Evolutionary conservation across 2,329 filamentous ascomycete species (phyloP), one percentile per base, ranked within the genome.

Genomic region (Colletotrichum tamarilloi): DNA sequence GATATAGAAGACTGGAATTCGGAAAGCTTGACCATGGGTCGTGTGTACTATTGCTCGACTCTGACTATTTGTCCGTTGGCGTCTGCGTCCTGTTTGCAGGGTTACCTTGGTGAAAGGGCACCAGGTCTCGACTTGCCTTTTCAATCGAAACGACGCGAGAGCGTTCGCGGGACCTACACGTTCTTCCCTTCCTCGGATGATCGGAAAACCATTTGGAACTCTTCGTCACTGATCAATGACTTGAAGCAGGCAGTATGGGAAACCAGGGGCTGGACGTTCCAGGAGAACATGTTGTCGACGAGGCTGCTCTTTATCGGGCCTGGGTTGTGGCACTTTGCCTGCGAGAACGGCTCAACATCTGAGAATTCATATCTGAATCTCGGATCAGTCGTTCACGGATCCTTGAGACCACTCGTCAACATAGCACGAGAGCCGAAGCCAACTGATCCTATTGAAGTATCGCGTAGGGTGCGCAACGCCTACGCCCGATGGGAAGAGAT

Each of bases 1-100:
- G 62, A 62, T 8, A 26, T 38, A 2, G 62, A 73, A 4, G 79
- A 81, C 58, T 76, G 74, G 72, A 32, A 52, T 4, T 28, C n/a
- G 5, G 74, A 76, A 9, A 53, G 38, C 6, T 4, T 52, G 2
- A 55, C 26, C 12, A 67, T 67, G 65, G 65, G 65, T n/a, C 28
- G 26, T n/a, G 65, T 67, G 5, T 62, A 67, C 65, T 67, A 67
- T 11, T 67, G 24, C 2, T 60, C 35, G 2, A 12, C 56, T 12
- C 38, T 67, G 3, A 53, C 65, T 1, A 62, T 67, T 22, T 67
- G 65, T 5, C 65, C 65, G 6, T 5, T 67, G 8, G 14, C 42
- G 1, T 67, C 65, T n/a, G 16, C 2, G 2, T 62, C 65, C 1
- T 67, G 65, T 55, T 56, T 67, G 1, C 28, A 67, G n/a, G 65